Evolutionary conservation across 805 yeast genomes (phyloP).

Genomic region (Wickerhamiella azyma): DNA sequence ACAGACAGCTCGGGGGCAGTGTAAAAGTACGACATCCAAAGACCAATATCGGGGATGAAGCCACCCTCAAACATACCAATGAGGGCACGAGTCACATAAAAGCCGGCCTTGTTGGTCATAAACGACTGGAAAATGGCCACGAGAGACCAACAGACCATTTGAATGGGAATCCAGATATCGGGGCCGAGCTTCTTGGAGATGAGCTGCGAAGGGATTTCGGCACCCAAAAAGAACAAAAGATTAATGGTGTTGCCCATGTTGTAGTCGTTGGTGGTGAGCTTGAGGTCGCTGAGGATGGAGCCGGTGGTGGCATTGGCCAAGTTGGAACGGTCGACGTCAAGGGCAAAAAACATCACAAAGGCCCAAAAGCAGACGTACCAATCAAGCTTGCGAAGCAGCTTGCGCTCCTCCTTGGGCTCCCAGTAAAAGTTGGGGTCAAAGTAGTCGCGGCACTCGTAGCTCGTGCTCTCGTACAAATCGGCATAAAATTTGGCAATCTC

Average conservation of each 20-base stretch:
- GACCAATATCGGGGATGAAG: constrained; percentile 29
- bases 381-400: constrained; percentile 37
- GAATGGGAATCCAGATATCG: constrained; percentile 48
- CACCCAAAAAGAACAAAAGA: constrained; percentile 37
- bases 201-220: constrained; percentile 56
- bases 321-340: constrained; percentile 43
- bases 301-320: constrained; percentile 33
- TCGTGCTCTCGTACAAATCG: constrained; percentile 11
- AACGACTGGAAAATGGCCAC: constrained; percentile 41
- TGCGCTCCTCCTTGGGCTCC: constrained; percentile 20
- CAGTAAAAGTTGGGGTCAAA: constrained; percentile 24
- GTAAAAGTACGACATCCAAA: constrained; percentile 28
- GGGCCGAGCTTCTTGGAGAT: constrained; percentile 49
- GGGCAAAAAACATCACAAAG: constrained; percentile 40
- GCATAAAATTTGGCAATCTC: constrained; percentile 34
- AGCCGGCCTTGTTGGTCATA: constrained; percentile 30
- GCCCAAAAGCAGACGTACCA: constrained; percentile 41
- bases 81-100: constrained; percentile 35
- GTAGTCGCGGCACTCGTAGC: constrained; percentile 38
- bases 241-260: constrained; percentile 41
- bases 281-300: constrained; percentile 8
- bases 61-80: constrained; percentile 48
- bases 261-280: constrained; percentile 25
- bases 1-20: constrained; percentile 42
- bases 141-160: constrained; percentile 42